phyloP scores from a whole-genome alignment of 106 monocot species.

The Phalaenopsis aphrodite region DNA sequence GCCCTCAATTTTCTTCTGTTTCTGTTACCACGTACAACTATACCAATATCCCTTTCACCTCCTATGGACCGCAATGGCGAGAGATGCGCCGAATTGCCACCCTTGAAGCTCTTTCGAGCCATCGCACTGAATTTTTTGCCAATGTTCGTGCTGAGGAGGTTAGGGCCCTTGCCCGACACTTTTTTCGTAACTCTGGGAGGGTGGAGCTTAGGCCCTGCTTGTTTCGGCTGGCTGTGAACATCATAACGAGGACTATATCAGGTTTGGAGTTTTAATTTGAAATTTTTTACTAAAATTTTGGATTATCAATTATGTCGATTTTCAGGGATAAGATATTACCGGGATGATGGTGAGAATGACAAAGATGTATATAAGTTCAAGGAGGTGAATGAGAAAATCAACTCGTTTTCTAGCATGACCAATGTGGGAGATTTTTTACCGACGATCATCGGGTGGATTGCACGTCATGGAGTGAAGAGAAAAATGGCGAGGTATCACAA shows the following conservation, averaged over 20 bases:
- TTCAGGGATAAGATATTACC: constrained; percentile 8
- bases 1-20: neutral
- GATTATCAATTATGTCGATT: too few species aligned
- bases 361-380: neutral
- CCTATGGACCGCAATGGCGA: neutral
- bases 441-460: constrained; percentile 7
- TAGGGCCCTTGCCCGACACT: constrained; percentile 1
- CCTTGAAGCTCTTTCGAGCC: neutral
- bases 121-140: neutral
- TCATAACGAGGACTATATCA: constrained; percentile 16
- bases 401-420: neutral
- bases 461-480: neutral
- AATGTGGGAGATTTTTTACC: constrained; percentile 25
- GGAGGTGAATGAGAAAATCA: constrained; percentile 2
- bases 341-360: too few species aligned
- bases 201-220: constrained; percentile 12
- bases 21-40: neutral
- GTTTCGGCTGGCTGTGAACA: constrained; percentile 20
- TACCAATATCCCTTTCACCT: neutral
- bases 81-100: neutral
- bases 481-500: constrained; percentile 7
- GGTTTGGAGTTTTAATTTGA: neutral
- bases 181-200: neutral
- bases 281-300: too few species aligned
- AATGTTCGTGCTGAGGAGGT: neutral